These are phyloP conservation scores for Podospora fimiseda DNA, from an alignment of 495 filamentous ascomycete species.

Conservation along the genomic window DNA sequence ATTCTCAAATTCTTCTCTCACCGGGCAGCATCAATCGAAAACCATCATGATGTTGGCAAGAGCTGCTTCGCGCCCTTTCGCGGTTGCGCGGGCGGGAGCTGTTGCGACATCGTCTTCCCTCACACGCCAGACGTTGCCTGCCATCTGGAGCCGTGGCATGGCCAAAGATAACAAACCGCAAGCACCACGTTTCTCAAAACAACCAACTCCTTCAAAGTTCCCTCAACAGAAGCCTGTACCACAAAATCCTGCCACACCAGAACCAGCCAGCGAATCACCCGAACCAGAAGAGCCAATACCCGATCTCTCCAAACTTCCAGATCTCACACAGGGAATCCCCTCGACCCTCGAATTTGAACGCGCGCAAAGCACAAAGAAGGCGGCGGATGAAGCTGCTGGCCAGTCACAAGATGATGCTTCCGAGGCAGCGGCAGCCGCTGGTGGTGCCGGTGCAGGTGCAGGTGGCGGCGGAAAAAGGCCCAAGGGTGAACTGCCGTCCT, in stretches of 20 bases:
- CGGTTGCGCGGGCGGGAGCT: conserved; percentile 17
- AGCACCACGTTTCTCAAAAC: background rate
- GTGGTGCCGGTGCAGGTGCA: conserved; percentile 23
- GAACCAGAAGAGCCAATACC: conserved; percentile 27
- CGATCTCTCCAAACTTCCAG: conserved; percentile 60
- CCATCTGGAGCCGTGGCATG: conserved; percentile 38
- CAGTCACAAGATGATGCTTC: conserved; percentile 52
- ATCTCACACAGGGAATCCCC: conserved; percentile 85
- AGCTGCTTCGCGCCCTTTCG: conserved; percentile 33
- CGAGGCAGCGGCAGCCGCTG: conserved; percentile 12
- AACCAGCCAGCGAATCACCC: too few relatives aligned
- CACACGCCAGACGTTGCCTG: conserved; percentile 16
- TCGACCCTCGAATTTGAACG: conserved; percentile 76
- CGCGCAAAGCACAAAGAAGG: conserved; percentile 41
- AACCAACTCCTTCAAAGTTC: background rate
- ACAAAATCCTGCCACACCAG: too few relatives aligned
- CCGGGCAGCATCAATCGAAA: too few relatives aligned
- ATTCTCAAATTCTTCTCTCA: too few relatives aligned
- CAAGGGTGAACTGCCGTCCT: conserved; percentile 63
- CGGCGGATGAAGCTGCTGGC: conserved; percentile 52
- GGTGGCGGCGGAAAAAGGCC: conserved; percentile 38
- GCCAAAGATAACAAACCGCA: conserved; percentile 29
- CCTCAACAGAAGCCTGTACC: too few relatives aligned
- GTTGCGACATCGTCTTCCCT: conserved; percentile 23
- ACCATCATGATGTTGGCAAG: conserved; percentile 36